Percentiles rank a stretch among this genome's conserved stretches.
Conservation (phyloP, 2,329 filamentous ascomycete genomes). For the Stachybotrys chlorohalonatus region DNA sequence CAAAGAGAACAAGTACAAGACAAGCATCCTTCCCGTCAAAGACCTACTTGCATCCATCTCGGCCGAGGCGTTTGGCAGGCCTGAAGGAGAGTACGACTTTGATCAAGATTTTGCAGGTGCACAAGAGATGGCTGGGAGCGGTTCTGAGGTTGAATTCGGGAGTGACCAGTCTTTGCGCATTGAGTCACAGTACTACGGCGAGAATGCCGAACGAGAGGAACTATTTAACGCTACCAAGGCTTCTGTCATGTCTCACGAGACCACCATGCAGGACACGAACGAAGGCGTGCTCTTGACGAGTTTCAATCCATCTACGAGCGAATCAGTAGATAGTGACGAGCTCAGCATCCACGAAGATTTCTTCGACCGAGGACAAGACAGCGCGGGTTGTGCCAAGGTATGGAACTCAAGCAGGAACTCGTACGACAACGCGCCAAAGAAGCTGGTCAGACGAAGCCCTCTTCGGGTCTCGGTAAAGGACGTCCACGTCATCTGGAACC, state of each 20-base stretch:
- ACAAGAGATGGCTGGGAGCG: conserved; percentile 35
- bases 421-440: conserved; percentile 57
- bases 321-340: conserved; percentile 46
- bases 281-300: conserved; percentile 26
- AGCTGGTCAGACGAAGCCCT: conserved; percentile 56
- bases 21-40: conserved; percentile 74
- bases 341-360: conserved; percentile 71
- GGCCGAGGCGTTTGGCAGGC: conserved; percentile 66
- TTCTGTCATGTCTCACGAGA: conserved; percentile 16
- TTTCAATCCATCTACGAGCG: conserved; percentile 15
- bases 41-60: conserved; percentile 87
- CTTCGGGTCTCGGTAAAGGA: conserved; percentile 73
- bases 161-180: conserved; percentile 27
- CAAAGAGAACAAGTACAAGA: conserved; percentile 77
- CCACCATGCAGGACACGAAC: conserved; percentile 24
- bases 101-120: conserved; percentile 54
- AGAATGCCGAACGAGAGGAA: conserved; percentile 32
- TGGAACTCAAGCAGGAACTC: conserved; percentile 74
- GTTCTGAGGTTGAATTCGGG: conserved; percentile 18
- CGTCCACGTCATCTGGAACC: conserved; percentile 92
- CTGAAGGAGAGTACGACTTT: conserved; percentile 52
- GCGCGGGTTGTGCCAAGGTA: conserved; percentile 60
- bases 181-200: conserved; percentile 39
- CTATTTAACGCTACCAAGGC: conserved; percentile 37
- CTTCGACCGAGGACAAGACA: conserved; percentile 54